Conservation (phyloP, 192 early-diverging fungal species). For the Coemansia sp. region DNA sequence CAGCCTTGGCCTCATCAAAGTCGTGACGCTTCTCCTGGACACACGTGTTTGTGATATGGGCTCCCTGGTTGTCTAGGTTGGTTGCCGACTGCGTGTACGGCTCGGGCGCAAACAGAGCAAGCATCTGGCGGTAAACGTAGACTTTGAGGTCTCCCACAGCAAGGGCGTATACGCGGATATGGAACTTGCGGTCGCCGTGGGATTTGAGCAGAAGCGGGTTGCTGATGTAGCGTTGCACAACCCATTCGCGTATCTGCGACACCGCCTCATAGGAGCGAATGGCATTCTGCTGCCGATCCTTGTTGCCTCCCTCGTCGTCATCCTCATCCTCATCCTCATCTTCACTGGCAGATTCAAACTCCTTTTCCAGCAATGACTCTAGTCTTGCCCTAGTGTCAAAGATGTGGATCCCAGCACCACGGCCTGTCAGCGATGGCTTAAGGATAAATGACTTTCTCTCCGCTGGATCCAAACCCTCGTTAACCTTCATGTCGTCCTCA, state of each 20-base stretch:
- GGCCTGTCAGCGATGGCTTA: constrained; percentile 65
- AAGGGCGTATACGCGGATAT: constrained; percentile 64
- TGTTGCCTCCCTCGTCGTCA: background rate
- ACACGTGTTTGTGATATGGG: constrained; percentile 69
- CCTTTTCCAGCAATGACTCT: constrained; percentile 49
- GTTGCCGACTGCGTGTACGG: constrained; percentile 43
- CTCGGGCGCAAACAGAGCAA: constrained; percentile 63
- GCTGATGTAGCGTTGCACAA: constrained; percentile 66
- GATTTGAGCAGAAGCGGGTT: constrained; percentile 53
- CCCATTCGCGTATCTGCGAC: constrained; percentile 69
- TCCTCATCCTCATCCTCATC: constrained; percentile 24
- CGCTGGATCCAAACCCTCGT: constrained; percentile 39
- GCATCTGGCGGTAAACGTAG: constrained; percentile 64
- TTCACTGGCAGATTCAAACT: constrained; percentile 50
- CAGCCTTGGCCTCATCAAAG: constrained; percentile 59
- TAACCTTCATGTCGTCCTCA: constrained; percentile 55
- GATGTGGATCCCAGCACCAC: constrained; percentile 64
- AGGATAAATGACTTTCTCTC: constrained; percentile 59
- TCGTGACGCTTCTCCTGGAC: constrained; percentile 54
- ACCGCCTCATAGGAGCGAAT: constrained; percentile 22
- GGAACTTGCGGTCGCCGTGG: constrained; percentile 61
- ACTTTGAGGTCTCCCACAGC: constrained; percentile 61
- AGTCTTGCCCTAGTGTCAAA: constrained; percentile 61
- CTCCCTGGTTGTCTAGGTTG: constrained; percentile 52
- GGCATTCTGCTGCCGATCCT: background rate